Percentiles rank a stretch among this genome's conserved stretches.
Evolutionary conservation across 768 basidiomycete genomes (phyloP).

Genomic region (Melanogaster broomeanus): DNA sequence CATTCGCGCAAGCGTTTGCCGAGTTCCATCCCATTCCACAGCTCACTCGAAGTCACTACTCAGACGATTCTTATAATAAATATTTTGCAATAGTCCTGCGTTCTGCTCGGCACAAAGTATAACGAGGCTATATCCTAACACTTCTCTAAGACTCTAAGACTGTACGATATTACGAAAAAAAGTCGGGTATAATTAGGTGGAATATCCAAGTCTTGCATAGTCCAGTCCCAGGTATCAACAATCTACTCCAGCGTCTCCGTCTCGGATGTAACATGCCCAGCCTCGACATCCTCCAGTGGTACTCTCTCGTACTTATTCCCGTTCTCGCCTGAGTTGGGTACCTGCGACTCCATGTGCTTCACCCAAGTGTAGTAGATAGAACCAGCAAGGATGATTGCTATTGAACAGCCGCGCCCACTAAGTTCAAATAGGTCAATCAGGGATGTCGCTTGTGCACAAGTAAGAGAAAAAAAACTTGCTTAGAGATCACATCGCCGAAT

Average conservation of each 20-base stretch:
- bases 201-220: neutral
- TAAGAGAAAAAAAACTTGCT: slow-evolving; percentile 48
- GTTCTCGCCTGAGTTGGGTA: slow-evolving; percentile 31
- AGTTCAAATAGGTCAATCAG: slow-evolving; percentile 2
- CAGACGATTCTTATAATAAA: too few species aligned
- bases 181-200: neutral
- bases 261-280: slow-evolving; percentile 35
- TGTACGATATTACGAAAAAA: neutral
- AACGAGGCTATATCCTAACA: neutral
- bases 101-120: too few species aligned
- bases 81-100: too few species aligned
- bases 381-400: slow-evolving; percentile 77
- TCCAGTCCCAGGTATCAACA: neutral
- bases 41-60: neutral
- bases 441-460: neutral
- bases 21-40: slow-evolving; percentile 7
- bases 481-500: slow-evolving; percentile 80
- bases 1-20: slow-evolving; percentile 4
- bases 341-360: slow-evolving; percentile 69
- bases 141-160: neutral
- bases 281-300: slow-evolving; percentile 64
- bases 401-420: slow-evolving; percentile 82
- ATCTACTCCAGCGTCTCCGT: slow-evolving; percentile 35
- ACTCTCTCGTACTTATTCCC: slow-evolving; percentile 56
- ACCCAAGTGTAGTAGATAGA: slow-evolving; percentile 89